Evolutionary conservation across 495 filamentous ascomycete species (phyloP), one percentile per base, ranked within the genome.

Genomic region (Xylaria sp.): DNA sequence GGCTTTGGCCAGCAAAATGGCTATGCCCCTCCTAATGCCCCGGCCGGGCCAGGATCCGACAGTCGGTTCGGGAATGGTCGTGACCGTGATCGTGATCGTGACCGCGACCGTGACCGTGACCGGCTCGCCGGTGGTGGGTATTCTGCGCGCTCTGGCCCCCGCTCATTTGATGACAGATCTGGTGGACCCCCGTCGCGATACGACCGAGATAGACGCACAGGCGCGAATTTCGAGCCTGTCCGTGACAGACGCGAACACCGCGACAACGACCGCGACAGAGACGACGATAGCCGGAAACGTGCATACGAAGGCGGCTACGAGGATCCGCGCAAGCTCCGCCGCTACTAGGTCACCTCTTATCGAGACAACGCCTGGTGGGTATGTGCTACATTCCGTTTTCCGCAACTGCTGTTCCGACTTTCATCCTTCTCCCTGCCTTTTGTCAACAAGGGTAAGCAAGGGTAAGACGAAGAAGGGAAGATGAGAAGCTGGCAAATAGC

Each of bases 271-370:
- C 75, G 83, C 77, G 67, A 81, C 76, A 71, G 84, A 82, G 79
- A 85, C 77, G 85, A 91, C 75, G 89, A 90, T 71, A 88, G 85
- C 72, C 83, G 90, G 55, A 88, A 87, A 75, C 86, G 89, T 72
- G 83, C 85, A 37, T 89, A 85, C 75, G 92, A 93, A 71, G 89
- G 88, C 68, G 86, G 88, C 71, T 90, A 93, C 78, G 92, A 95
- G 74, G 93, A 96, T 79, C 89, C 92, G 46, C 88, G 93, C 68
- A 92, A 90, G 77, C 87, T 93, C 76, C 88, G 92, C 80, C 90
- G 93, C 76, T 94, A 95, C 84, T 94, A 78, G 80, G 70, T 75
- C 69, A 57, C 73, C 68, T 69, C 68, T 74, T 74, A 71, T 77
- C 74, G 69, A 76, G 74, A 74, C 77, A 73, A 72, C 72, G 71